Percentiles rank a stretch among this genome's conserved stretches.
These are phyloP conservation scores for Beauveria bassiana DNA, from an alignment of 2,329 filamentous ascomycete genomes.

Conservation along the genomic window DNA sequence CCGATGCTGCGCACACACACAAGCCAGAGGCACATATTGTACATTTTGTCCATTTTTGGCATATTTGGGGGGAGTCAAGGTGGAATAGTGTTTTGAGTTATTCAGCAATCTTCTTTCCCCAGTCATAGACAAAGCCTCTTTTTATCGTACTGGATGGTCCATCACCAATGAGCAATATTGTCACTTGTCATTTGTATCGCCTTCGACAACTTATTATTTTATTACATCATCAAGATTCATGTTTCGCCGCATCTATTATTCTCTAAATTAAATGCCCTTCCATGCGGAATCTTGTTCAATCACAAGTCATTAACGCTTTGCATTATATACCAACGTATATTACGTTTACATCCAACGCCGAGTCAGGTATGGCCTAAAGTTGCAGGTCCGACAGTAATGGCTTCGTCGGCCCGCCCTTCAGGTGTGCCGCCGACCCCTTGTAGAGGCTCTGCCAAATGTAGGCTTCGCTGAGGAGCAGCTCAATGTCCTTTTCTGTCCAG, in stretches of 20 bases:
- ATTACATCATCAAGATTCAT: neutral
- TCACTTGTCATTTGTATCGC: no score
- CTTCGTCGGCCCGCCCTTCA: slow-evolving; percentile 47
- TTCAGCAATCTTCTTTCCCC: no score
- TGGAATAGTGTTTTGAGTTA: neutral
- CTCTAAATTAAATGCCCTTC: neutral
- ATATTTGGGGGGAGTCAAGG: neutral
- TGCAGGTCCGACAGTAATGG: slow-evolving; percentile 29
- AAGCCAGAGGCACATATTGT: neutral
- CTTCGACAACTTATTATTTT: no score
- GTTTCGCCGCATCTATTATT: neutral
- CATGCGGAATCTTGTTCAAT: neutral
- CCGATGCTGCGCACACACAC: neutral
- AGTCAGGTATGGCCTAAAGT: slow-evolving; percentile 14
- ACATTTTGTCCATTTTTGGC: neutral
- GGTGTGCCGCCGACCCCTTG: slow-evolving; percentile 85
- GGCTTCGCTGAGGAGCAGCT: slow-evolving; percentile 87
- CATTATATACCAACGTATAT: neutral
- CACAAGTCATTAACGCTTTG: neutral
- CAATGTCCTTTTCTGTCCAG: slow-evolving; percentile 98
- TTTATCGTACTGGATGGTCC: no score
- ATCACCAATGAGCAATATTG: no score
- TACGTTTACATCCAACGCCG: neutral
- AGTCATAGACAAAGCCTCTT: no score
- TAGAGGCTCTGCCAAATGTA: slow-evolving; percentile 99